Base-by-base conservation (phyloP, 129 eudicot species). In the Saussurea involucrata region DNA sequence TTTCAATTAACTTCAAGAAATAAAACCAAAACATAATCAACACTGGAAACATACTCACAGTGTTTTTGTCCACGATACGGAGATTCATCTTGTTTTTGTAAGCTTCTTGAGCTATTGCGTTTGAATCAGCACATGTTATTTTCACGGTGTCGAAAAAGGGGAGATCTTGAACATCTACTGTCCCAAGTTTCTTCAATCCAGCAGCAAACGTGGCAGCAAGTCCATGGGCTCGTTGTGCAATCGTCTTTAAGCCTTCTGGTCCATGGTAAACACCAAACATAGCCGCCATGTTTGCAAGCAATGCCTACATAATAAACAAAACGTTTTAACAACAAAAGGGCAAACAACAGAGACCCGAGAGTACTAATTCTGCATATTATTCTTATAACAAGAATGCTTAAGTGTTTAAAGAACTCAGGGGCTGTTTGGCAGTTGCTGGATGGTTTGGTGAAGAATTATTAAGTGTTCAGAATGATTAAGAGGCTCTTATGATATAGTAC, bases 241-340 rank as follows among this genome's bases (percentile, higher is more conserved):
- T 94, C 42, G 87, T 75, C 80, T 94, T 94, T 63, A 94, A 89
- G 68, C 98, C 98, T 83, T 94, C 97, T 3, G 97, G 98, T 68
- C 98, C 97, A 73, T 94, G 98, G 82, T 91, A 94, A 70, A 94
- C 87, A 79, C 92, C 95, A 75, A 75, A 94, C 98, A 94, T 94
- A 66, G 93, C 98, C 86, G 97, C 98, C 97, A 94, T 94, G 83
- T 94, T 91, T 68, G 97, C 98, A 68, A 94, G 97, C 83, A 94
- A 85, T 27, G 98, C 98, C 98, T 94, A 70, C 63, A 86, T 24
- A 66, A 81, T 42, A 77, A 77, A 31, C 31, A 76, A 66, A 77
- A 34, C 13, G 34, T 53, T 64, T 76, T 33, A 42, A 40, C 27
- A 20, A 78, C 20, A 75, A 49, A 74, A 17, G 24, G 31, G 72